Base-by-base conservation (phyloP, 2,329 filamentous ascomycete genomes). In the Corniculantispora saksenae region DNA sequence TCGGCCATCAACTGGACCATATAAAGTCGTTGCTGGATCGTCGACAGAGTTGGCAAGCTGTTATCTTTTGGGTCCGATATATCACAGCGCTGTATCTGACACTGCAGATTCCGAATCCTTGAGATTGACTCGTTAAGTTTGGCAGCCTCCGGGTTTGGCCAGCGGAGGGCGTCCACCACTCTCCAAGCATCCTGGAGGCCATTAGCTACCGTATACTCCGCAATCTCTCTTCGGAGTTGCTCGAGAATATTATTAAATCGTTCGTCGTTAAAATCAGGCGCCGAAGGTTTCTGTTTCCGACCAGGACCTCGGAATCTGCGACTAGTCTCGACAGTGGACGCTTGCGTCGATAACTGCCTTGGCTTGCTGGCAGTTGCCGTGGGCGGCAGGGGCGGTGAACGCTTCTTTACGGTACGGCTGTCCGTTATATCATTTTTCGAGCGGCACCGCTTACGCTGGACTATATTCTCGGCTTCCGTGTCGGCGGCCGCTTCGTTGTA, bases 1-100 rank as follows among this genome's bases (percentile, higher is more conserved):
- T 57, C 38, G n/a, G 55, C 55, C 55, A 57, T 57, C 55, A 57
- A 45, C 55, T 57, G 55, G 55, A 57, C 55, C 55, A 57, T 57
- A 43, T 45, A 57, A 45, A 57, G 45, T 57, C 55, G 55, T 57
- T 21, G 55, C 35, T 57, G 35, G 55, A 57, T 57, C 35, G n/a
- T 23, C 35, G 38, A 23, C 13, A 40, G 17, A 40, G 55, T 45
- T 17, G 55, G 23, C 55, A 57, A 29, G 55, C 55, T 57, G 29
- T 57, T 43, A 45, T 45, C 55, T 57, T 57, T 40, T 57, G 38
- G 15, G 19, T 45, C 38, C 38, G n/a, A 23, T 45, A 21, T 45
- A 57, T 57, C 55, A 57, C 55, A 57, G 55, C 23, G 13, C 38
- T 57, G 35, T 57, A 57, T 23, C 55, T 45, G 55, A 25, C 55